These are phyloP conservation scores for Funneliformis geosporum DNA, from an alignment of 192 early-diverging fungal species.

Conservation along the genomic window DNA sequence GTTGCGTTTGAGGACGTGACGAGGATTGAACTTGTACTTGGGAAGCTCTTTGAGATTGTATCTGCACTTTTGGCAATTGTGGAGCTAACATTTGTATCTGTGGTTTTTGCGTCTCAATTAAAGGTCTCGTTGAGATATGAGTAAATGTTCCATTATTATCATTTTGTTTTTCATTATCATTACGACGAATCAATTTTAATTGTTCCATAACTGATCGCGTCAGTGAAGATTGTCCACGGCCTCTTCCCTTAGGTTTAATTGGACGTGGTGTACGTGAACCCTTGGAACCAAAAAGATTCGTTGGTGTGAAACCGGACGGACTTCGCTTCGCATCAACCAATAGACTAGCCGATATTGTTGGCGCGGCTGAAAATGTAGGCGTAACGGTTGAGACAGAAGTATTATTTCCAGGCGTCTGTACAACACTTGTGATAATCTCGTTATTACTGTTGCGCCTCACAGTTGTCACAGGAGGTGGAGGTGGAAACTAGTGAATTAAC, in stretches of 20 bases:
- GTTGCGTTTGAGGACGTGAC: not conserved
- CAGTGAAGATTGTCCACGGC: constrained; percentile 53
- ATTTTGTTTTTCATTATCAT: not conserved
- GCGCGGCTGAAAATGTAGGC: not conserved
- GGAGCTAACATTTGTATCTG: not conserved
- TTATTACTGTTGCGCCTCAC: not conserved
- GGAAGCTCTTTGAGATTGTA: not conserved
- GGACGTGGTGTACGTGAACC: constrained; percentile 30
- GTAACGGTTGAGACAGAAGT: not conserved
- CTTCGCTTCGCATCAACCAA: constrained; percentile 5
- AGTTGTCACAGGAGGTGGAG: not conserved
- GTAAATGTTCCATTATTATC: constrained; percentile 1
- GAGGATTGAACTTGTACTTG: not conserved
- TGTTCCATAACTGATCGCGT: constrained; percentile 59
- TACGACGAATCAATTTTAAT: constrained; percentile 37
- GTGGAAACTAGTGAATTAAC: not conserved
- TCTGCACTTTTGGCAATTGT: not conserved
- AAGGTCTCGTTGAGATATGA: not conserved
- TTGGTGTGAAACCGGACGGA: constrained; percentile 22
- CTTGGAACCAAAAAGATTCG: not conserved
- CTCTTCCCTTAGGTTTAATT: constrained; percentile 44
- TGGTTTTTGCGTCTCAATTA: not conserved
- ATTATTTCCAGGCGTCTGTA: constrained; percentile 7
- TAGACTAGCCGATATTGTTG: not conserved
- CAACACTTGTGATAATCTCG: not conserved